A percentile compares a stretch with the other conserved stretches of the same genome.
These are phyloP conservation scores for Apiospora sp. DNA, from an alignment of 2,329 filamentous ascomycete species.

Conservation along the genomic window DNA sequence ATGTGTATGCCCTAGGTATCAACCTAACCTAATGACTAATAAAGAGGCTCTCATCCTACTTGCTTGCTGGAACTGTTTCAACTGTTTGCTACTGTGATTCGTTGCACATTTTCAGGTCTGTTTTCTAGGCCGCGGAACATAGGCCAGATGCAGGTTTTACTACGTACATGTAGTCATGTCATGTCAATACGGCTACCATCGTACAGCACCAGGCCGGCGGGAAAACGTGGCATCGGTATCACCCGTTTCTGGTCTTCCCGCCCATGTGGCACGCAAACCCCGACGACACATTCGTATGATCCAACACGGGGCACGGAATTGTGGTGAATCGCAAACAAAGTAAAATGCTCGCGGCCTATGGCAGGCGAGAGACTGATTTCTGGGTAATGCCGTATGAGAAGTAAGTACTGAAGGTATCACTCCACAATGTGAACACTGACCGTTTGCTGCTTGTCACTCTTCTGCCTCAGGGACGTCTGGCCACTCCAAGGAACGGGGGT, in stretches of 20 bases:
- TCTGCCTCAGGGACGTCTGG: constrained; percentile 25
- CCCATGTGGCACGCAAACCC: background rate
- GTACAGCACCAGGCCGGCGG: background rate
- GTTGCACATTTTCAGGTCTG: background rate
- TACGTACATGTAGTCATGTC: background rate
- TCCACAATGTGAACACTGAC: background rate
- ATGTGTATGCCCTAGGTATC: background rate
- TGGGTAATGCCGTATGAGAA: background rate
- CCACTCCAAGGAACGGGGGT: constrained; percentile 26
- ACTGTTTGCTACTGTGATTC: background rate
- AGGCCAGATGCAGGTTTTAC: too few relatives aligned
- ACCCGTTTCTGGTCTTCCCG: background rate
- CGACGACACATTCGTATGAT: background rate
- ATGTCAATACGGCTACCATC: background rate
- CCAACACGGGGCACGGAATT: background rate
- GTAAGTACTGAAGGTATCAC: background rate
- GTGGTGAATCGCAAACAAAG: background rate
- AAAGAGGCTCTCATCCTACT: background rate
- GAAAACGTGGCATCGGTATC: background rate
- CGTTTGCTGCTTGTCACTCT: background rate
- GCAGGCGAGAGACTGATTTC: too few relatives aligned
- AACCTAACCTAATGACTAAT: background rate
- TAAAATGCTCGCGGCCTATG: background rate
- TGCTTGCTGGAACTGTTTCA: background rate
- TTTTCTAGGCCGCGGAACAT: background rate